Conservation (phyloP, 345 rosid genomes). For the Gossypium bickii region DNA sequence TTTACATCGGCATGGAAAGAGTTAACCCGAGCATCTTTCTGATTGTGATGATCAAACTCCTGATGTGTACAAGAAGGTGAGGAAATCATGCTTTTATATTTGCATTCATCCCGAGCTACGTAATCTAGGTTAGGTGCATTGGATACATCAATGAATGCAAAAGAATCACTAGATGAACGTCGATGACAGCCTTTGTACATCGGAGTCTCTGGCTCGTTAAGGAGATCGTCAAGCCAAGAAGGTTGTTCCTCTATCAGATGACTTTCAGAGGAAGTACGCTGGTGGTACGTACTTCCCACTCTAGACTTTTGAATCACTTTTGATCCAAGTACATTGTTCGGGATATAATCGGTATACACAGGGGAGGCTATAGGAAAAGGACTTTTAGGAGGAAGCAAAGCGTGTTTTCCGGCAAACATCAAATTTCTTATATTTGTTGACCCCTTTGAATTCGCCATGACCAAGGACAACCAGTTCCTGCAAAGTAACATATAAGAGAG, state of each 20-base stretch:
- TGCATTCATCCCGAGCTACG: conserved; percentile 58
- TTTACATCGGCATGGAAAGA: conserved; percentile 43
- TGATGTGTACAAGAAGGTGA: conserved; percentile 57
- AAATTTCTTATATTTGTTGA: conserved; percentile 61
- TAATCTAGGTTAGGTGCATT: conserved; percentile 51
- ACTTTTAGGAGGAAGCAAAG: conserved; percentile 89
- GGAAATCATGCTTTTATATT: conserved; percentile 34
- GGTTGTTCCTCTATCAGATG: conserved; percentile 82
- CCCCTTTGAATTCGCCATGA: conserved; percentile 76
- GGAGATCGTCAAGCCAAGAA: conserved; percentile 99
- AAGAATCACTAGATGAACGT: conserved; percentile 96
- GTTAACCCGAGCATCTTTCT: conserved; percentile 41
- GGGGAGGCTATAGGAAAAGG: conserved; percentile 77
- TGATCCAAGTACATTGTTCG: conserved; percentile 52
- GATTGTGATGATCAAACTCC: conserved; percentile 53
- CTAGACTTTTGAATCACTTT: conserved; percentile 65
- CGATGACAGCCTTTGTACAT: conserved; percentile 86
- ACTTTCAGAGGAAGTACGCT: conserved; percentile 89
- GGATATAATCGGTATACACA: conserved; percentile 56
- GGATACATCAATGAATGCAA: conserved; percentile 66
- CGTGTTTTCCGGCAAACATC: conserved; percentile 66
- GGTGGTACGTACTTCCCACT: conserved; percentile 58
- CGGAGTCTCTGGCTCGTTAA: conserved; percentile 93
- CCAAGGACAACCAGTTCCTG: conserved; percentile 34
- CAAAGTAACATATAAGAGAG: conserved; percentile 13